Evolutionary conservation across 2,329 filamentous ascomycete species (phyloP).

Genomic region (Endocalyx cinctus): DNA sequence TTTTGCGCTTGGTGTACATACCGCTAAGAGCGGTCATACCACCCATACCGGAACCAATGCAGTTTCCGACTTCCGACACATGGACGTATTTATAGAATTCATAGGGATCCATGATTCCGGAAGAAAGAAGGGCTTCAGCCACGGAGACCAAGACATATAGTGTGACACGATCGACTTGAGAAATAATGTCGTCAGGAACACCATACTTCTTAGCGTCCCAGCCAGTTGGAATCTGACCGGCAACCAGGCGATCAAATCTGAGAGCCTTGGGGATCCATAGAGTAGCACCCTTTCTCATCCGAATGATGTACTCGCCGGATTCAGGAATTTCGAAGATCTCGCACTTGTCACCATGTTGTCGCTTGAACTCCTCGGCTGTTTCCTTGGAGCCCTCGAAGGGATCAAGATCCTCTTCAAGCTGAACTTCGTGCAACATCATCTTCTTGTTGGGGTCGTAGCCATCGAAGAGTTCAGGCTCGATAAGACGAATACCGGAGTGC

Average conservation of each 20-base stretch:
- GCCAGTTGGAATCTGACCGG: slow-evolving; percentile 92
- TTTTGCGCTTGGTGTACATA: slow-evolving; percentile 97
- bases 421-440: slow-evolving; percentile 94
- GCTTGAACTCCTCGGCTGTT: slow-evolving; percentile 94
- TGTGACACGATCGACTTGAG: slow-evolving; percentile 94
- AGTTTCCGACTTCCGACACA: slow-evolving; percentile 96
- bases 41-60: slow-evolving; percentile 96
- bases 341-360: slow-evolving; percentile 94
- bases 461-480: slow-evolving; percentile 93
- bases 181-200: slow-evolving; percentile 95
- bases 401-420: slow-evolving; percentile 94
- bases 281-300: slow-evolving; percentile 90
- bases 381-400: slow-evolving; percentile 97
- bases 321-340: slow-evolving; percentile 95
- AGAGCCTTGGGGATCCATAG: slow-evolving; percentile 96
- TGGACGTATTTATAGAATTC: slow-evolving; percentile 99
- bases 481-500: slow-evolving; percentile 93
- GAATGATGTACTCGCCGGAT: slow-evolving; percentile 89
- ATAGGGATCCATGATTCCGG: slow-evolving; percentile 97
- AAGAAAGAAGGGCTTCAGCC: slow-evolving; percentile 82
- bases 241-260: slow-evolving; percentile 93
- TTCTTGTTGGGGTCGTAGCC: slow-evolving; percentile 99
- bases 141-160: slow-evolving; percentile 93
- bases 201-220: slow-evolving; percentile 97
- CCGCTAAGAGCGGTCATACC: slow-evolving; percentile 86